Base-by-base conservation (phyloP, 352 stramenopile genomes). In the Globisporangium acanthophoron region DNA sequence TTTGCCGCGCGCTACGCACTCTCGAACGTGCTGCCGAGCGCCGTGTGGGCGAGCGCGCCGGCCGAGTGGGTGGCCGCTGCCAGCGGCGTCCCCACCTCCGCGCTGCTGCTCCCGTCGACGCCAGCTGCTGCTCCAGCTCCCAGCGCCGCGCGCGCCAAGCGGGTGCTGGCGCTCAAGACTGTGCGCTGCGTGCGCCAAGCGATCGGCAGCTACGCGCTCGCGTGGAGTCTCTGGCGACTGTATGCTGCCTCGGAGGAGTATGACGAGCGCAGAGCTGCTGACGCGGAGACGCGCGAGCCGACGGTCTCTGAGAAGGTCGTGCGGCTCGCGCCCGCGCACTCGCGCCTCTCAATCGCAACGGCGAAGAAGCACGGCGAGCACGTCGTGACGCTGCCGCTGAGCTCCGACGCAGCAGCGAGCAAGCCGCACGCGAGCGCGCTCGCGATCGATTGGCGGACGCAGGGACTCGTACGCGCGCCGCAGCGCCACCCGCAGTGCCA, bases 201-300 rank as follows among this genome's bases (percentile, higher is more conserved):
- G 1, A 57, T 68, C 4, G 80, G 71, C 44, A 91, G 77, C 66
- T 91, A 91, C 60, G 80, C 77, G 54, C 59, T 90, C 9, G 62
- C 74, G 18, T 89, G 72, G 76, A 68, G 58, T 67, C 48, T 85
- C 4, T 92, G 73, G 67, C 65, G 56, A 13, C 61, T 65, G 61
- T 61, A 59, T 16, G 44, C 41, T 33, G 11, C 50, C 24, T 3
- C 18, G 11, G 37, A 15, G 37, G 15, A 27, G 29, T 39, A 16
- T 45, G 46, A 50, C 7, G 20, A 45, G 5, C 15, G 7, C 3
- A 48, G 18, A 33, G 49, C 13, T 18, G 20, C 5, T 12, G 56
- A 56, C 46, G 57, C 6, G 7, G 16, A 21, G 16, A 5, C 41
- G 15, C 1, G 61, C 41, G 46, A 49, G 53, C 51, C 45, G 3